Evolutionary conservation across 352 stramenopile species (phyloP).

Genomic region (Peronospora farinosa): DNA sequence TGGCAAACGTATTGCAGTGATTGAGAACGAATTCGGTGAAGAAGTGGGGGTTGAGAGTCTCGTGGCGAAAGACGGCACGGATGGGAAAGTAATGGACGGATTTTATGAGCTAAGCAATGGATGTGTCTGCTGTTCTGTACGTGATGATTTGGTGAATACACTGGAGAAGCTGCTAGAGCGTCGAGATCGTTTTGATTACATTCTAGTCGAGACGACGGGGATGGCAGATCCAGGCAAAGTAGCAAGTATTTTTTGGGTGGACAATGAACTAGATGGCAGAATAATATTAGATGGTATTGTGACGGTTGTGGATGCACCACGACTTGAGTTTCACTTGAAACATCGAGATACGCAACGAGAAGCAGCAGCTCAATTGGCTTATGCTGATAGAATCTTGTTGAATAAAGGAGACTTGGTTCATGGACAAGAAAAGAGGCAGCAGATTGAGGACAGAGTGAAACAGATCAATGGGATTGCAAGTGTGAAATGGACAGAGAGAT

Average conservation of each 20-base stretch:
- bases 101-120: constrained; percentile 96
- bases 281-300: constrained; percentile 94
- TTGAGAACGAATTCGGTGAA: constrained; percentile 99
- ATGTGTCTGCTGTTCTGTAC: constrained; percentile 97
- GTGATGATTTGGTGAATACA: constrained; percentile 85
- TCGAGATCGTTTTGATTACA: constrained; percentile 84
- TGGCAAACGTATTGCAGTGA: constrained; percentile 93
- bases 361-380: constrained; percentile 94
- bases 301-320: constrained; percentile 94
- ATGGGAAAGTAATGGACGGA: constrained; percentile 64
- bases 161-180: constrained; percentile 78
- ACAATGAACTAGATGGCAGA: constrained; percentile 85
- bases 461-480: constrained; percentile 66
- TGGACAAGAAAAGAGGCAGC: constrained; percentile 28
- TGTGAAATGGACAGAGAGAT: constrained; percentile 55
- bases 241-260: constrained; percentile 94
- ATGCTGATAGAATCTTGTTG: constrained; percentile 96
- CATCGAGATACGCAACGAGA: constrained; percentile 62
- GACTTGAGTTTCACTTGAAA: constrained; percentile 79
- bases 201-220: constrained; percentile 92
- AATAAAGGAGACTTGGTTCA: constrained; percentile 97
- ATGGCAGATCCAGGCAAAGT: constrained; percentile 93
- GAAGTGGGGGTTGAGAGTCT: constrained; percentile 93
- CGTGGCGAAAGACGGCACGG: constrained; percentile 65
- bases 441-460: constrained; percentile 39